Evolutionary conservation across 495 filamentous ascomycete species (phyloP).

Genomic region (Xylaria flabelliformis): DNA sequence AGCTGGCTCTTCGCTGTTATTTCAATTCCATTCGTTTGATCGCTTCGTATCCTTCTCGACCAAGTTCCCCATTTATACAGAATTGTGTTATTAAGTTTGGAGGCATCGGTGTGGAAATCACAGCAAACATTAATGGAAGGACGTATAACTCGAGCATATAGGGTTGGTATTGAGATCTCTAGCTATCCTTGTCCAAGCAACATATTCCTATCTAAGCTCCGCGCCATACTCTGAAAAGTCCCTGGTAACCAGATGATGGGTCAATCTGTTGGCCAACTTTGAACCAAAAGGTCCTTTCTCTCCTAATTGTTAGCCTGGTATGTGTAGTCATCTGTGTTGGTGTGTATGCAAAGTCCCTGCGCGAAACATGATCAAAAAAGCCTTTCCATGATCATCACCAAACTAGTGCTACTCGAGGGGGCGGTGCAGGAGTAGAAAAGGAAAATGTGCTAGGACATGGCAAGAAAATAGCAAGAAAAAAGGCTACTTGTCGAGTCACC

Average conservation of each 20-base stretch:
- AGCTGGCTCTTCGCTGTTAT: too few relatives aligned
- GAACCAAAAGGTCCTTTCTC: not conserved
- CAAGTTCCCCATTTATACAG: too few relatives aligned
- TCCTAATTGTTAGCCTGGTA: not conserved
- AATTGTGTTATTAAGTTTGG: not conserved
- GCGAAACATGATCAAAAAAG: not conserved
- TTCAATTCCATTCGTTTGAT: too few relatives aligned
- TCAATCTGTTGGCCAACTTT: not conserved
- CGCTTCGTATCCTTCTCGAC: too few relatives aligned
- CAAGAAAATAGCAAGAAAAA: not conserved
- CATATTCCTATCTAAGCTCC: not conserved
- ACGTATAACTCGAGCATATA: not conserved
- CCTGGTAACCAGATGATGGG: not conserved
- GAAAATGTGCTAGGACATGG: not conserved
- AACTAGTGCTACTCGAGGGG: not conserved
- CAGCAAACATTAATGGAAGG: not conserved
- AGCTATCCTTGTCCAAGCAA: slow-evolving; percentile 11
- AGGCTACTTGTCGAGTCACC: not conserved
- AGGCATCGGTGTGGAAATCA: not conserved
- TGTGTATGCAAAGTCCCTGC: slow-evolving; percentile 17
- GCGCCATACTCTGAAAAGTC: not conserved
- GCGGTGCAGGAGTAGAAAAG: not conserved
- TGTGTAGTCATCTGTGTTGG: not conserved
- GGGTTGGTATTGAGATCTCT: slow-evolving; percentile 5
- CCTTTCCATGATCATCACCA: not conserved